A percentile compares a stretch with the other conserved stretches of the same genome.
phyloP scores from a whole-genome alignment of 116 monocot genomes.

The Thalassia testudinum region DNA sequence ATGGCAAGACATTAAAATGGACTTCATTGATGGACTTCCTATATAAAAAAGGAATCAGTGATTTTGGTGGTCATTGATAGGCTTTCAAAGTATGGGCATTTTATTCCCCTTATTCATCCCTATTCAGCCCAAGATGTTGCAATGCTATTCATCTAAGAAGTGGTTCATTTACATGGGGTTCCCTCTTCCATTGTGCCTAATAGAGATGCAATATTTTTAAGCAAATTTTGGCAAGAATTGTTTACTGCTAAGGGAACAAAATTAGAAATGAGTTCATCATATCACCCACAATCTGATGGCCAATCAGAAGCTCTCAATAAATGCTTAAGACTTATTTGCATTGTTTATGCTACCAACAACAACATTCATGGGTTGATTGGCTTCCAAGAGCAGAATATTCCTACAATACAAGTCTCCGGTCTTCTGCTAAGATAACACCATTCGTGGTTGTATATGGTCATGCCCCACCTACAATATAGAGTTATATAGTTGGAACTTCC shows the following conservation, averaged over 20 bases:
- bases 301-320: constrained; percentile 8
- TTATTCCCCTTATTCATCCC: neutral
- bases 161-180: constrained; percentile 4
- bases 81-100: too few relatives aligned
- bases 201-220: constrained; percentile 3
- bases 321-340: constrained; percentile 5
- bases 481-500: neutral
- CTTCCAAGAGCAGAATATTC: constrained; percentile 4
- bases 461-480: neutral
- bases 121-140: neutral
- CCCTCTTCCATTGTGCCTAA: constrained; percentile 5
- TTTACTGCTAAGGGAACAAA: neutral
- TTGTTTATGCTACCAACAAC: neutral
- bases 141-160: neutral
- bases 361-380: neutral
- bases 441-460: constrained; percentile 8
- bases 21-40: too few relatives aligned
- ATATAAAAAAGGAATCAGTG: too few relatives aligned
- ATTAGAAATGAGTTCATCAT: constrained; percentile 7
- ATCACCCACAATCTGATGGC: constrained; percentile 14
- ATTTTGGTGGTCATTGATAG: too few relatives aligned
- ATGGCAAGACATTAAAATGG: too few relatives aligned
- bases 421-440: neutral
- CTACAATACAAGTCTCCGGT: constrained; percentile 5
- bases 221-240: constrained; percentile 7